These are phyloP conservation scores for Botrytis elliptica DNA, from an alignment of 2,329 filamentous ascomycete genomes.

Conservation along the genomic window DNA sequence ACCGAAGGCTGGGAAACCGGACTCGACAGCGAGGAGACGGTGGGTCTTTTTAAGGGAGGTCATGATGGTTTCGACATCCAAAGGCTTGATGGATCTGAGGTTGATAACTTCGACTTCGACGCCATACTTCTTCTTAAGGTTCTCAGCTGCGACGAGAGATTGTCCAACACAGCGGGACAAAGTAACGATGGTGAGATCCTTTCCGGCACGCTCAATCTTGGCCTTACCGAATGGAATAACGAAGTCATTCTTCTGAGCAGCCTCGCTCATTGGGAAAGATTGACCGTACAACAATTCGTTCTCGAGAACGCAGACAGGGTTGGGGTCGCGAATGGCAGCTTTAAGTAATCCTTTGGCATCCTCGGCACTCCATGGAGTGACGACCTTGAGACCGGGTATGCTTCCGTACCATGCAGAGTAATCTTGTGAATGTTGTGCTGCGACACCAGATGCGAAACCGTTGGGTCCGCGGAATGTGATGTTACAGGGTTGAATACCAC, in stretches of 20 bases:
- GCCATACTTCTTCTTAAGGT: constrained; percentile 94
- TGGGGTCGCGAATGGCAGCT: constrained; percentile 96
- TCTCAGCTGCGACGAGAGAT: constrained; percentile 81
- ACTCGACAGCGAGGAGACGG: constrained; percentile 87
- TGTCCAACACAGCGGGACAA: constrained; percentile 95
- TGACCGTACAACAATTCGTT: constrained; percentile 93
- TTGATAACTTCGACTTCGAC: constrained; percentile 97
- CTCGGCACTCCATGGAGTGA: constrained; percentile 92
- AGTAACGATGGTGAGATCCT: constrained; percentile 93
- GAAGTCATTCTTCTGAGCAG: constrained; percentile 93
- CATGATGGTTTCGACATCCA: constrained; percentile 92
- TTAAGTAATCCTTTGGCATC: constrained; percentile 98
- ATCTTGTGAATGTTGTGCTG: constrained; percentile 97
- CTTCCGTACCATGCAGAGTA: constrained; percentile 99
- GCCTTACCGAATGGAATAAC: constrained; percentile 97
- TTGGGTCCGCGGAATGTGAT: constrained; percentile 99
- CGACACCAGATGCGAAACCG: constrained; percentile 94
- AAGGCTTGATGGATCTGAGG: constrained; percentile 93
- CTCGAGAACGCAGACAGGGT: constrained; percentile 88
- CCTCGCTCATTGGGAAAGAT: constrained; percentile 95
- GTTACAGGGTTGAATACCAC: constrained; percentile 98
- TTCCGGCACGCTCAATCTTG: constrained; percentile 95
- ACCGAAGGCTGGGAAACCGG: constrained; percentile 93
- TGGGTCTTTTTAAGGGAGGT: constrained; percentile 99
- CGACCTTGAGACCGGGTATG: constrained; percentile 96